Evolutionary conservation across 345 rosid genomes (phyloP).

Genomic region (Excoecaria agallocha): DNA sequence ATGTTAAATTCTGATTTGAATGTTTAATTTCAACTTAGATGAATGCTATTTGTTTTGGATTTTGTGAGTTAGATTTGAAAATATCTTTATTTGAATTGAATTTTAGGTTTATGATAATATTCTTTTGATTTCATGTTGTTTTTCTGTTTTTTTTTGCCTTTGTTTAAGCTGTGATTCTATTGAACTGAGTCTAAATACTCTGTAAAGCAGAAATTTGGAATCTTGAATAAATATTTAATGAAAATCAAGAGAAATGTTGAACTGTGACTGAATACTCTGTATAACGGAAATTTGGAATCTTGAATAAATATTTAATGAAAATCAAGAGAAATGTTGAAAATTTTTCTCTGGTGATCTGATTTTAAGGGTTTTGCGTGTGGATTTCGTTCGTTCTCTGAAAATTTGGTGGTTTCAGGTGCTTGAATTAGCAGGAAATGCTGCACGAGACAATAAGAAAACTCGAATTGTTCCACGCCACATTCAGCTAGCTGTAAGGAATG

Average conservation of each 20-base stretch:
- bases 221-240: background rate
- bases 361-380: background rate
- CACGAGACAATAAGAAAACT: slow-evolving; percentile 89
- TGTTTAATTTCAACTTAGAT: background rate
- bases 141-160: background rate
- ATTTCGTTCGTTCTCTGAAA: background rate
- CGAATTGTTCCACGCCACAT: slow-evolving; percentile 91
- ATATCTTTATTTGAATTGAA: no score
- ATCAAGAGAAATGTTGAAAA: no score
- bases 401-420: slow-evolving; percentile 49
- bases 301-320: background rate
- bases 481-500: slow-evolving; percentile 82
- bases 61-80: no score
- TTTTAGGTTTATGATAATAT: no score
- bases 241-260: no score
- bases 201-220: background rate
- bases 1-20: background rate
- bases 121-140: background rate
- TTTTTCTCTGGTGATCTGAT: no score
- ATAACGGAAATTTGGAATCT: background rate
- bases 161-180: no score
- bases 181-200: no score
- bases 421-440: slow-evolving; percentile 88
- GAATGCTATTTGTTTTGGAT: no score
- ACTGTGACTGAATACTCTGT: no score